Conservation (phyloP, 805 yeast species). For the Maudiozyma serrabonitensis region DNA sequence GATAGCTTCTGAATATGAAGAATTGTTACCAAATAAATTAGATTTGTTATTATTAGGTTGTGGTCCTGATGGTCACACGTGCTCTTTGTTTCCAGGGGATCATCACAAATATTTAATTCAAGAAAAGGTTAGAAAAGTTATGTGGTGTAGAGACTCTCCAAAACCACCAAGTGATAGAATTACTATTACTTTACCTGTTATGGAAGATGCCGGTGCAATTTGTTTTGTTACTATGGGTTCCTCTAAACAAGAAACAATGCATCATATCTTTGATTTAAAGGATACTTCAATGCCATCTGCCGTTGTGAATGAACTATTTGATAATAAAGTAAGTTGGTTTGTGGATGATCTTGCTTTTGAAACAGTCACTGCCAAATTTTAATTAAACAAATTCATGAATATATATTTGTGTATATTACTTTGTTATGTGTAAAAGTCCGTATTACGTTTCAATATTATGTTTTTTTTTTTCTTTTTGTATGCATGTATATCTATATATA, state of each 20-base stretch:
- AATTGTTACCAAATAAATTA: slow-evolving; percentile 40
- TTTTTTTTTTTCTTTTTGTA: not conserved
- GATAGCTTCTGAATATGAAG: slow-evolving; percentile 57
- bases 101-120: slow-evolving; percentile 44
- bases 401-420: not conserved
- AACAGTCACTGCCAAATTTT: slow-evolving; percentile 8
- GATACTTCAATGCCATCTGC: slow-evolving; percentile 55
- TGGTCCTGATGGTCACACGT: slow-evolving; percentile 95
- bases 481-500: not conserved
- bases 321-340: slow-evolving; percentile 65
- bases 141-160: slow-evolving; percentile 72
- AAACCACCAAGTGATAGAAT: slow-evolving; percentile 92
- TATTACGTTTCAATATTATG: slow-evolving; percentile 3
- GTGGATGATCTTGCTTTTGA: slow-evolving; percentile 69
- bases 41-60: slow-evolving; percentile 78
- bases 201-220: slow-evolving; percentile 39
- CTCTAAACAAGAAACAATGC: slow-evolving; percentile 64
- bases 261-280: slow-evolving; percentile 52
- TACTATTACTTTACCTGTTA: slow-evolving; percentile 74
- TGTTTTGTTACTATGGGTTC: slow-evolving; percentile 88
- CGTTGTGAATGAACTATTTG: slow-evolving; percentile 51
- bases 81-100: slow-evolving; percentile 77
- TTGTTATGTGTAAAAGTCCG: not conserved
- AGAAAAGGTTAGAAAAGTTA: slow-evolving; percentile 44
- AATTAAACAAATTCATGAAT: too few species aligned